Percentiles rank a stretch among this genome's conserved stretches.
Evolutionary conservation across 2,329 filamentous ascomycete genomes (phyloP).

Genomic region (Allantophomopsis cytisporea): DNA sequence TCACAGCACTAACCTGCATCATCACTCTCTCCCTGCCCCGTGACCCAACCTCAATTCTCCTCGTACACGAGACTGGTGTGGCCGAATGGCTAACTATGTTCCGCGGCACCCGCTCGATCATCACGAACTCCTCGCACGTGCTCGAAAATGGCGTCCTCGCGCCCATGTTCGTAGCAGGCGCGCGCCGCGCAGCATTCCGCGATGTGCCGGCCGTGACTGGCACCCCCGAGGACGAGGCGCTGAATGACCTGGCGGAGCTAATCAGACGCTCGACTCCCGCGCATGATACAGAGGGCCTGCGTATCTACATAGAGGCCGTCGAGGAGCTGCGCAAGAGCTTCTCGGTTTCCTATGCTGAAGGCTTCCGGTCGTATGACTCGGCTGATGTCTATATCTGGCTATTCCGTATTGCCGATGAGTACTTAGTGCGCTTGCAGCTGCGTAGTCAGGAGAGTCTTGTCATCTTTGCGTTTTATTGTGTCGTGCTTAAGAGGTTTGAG

Average conservation of each 20-base stretch:
- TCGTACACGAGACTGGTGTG: not conserved
- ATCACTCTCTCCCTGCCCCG: not conserved
- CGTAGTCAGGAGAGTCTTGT: conserved; percentile 19
- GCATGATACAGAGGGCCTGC: conserved; percentile 3
- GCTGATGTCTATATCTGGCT: conserved; percentile 7
- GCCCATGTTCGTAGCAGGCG: not conserved
- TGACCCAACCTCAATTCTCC: not conserved
- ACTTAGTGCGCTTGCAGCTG: conserved; percentile 16
- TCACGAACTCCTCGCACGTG: not conserved
- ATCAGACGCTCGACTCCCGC: conserved; percentile 1
- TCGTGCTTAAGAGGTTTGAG: conserved; percentile 13
- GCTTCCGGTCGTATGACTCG: conserved; percentile 3
- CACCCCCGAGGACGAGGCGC: not conserved
- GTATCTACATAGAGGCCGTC: conserved; percentile 16
- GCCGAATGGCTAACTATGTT: conserved; percentile 1
- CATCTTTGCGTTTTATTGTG: conserved; percentile 22
- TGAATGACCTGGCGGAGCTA: not conserved
- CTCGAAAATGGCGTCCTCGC: not conserved
- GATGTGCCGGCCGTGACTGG: not conserved
- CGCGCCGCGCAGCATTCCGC: not conserved
- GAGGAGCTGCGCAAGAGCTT: conserved; percentile 18
- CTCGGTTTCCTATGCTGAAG: conserved; percentile 8
- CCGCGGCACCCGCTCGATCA: not conserved
- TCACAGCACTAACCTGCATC: not conserved
- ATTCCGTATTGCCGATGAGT: conserved; percentile 6